Percentiles rank a stretch among this genome's conserved stretches.
Evolutionary conservation across 148 eudicot genomes (phyloP).

Genomic region (Silene uniflora): DNA sequence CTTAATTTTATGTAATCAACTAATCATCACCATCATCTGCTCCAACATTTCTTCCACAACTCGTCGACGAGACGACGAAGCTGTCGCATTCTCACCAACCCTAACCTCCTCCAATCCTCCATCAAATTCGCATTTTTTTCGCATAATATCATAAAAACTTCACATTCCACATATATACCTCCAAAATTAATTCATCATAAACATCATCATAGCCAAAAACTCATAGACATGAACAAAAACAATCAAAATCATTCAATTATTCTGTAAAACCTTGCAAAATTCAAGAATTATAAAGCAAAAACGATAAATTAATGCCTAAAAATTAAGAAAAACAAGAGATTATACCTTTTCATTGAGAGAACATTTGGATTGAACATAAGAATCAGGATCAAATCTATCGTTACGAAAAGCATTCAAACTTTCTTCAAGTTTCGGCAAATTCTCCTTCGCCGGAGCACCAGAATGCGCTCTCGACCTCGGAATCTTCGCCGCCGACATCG

Average conservation of each 20-base stretch:
- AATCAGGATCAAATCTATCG: conserved; percentile 51
- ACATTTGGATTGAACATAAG: conserved; percentile 74
- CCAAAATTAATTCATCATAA: neutral
- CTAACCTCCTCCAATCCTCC: neutral
- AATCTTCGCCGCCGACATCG: conserved; percentile 65
- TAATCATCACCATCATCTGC: neutral
- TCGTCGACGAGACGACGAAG: neutral
- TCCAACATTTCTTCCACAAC: neutral
- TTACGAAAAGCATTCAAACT: conserved; percentile 74
- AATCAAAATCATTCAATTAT: neutral
- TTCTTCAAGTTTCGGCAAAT: conserved; percentile 70
- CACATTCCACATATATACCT: neutral
- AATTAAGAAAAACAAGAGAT: neutral
- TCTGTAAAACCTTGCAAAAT: neutral
- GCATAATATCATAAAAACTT: neutral
- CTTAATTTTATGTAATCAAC: neutral
- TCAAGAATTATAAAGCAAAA: neutral
- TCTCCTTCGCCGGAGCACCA: conserved; percentile 51
- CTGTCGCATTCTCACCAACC: neutral
- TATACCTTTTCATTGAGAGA: conserved; percentile 77
- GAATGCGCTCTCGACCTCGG: conserved; percentile 56
- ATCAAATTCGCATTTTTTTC: neutral
- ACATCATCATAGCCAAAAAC: neutral
- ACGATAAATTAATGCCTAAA: neutral
- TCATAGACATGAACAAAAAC: neutral